Conservation (phyloP, 441 rosid genomes). For the Populus hybrid region DNA sequence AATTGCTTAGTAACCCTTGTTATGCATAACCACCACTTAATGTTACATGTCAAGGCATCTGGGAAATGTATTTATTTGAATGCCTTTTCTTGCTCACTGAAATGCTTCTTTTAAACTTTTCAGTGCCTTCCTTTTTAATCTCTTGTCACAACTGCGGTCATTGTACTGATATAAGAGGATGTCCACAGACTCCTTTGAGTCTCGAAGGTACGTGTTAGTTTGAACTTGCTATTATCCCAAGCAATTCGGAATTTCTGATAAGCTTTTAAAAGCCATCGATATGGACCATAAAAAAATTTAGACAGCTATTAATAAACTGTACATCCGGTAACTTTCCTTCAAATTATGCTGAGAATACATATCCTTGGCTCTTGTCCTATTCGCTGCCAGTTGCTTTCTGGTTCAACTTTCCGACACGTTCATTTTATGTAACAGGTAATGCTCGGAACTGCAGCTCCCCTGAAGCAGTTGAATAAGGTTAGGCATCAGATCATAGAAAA, state of each 20-base stretch:
- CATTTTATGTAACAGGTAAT: slow-evolving; percentile 46
- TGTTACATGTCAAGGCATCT: not conserved
- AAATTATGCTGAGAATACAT: not conserved
- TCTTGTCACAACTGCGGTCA: slow-evolving; percentile 89
- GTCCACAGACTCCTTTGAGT: slow-evolving; percentile 78
- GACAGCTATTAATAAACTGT: not conserved
- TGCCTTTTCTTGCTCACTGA: not conserved
- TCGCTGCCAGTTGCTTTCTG: not conserved
- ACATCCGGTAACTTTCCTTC: not conserved
- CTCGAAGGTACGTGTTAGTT: slow-evolving; percentile 53
- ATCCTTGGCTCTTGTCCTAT: not conserved
- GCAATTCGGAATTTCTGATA: not conserved
- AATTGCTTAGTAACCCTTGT: not conserved
- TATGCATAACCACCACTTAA: not conserved
- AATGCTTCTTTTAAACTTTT: slow-evolving; percentile 13
- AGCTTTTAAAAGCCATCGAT: not conserved
- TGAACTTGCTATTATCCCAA: not conserved
- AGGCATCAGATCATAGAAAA: slow-evolving; percentile 69
- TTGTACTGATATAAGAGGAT: slow-evolving; percentile 90
- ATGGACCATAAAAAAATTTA: not conserved
- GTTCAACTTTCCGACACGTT: not conserved
- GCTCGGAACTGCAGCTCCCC: slow-evolving; percentile 78
- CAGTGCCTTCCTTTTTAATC: slow-evolving; percentile 85
- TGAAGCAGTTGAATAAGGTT: slow-evolving; percentile 75
- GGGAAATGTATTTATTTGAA: not conserved